Evolutionary conservation across 805 yeast species (phyloP), one percentile per base, ranked within the genome.

Genomic region (Candida caryicola): DNA sequence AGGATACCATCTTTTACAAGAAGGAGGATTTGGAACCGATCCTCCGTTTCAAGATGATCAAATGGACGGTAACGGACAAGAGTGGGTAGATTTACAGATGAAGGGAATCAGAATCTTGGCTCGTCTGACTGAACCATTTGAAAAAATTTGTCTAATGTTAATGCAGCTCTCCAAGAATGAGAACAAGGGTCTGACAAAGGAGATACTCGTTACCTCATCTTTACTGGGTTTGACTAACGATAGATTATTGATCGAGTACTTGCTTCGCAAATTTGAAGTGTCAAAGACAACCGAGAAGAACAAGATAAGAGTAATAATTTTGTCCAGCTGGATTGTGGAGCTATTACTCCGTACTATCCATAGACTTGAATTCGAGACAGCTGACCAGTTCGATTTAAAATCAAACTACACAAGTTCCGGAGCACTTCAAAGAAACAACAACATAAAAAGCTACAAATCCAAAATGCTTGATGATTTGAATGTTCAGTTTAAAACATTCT

Each of bases 251-350:
- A 43, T 64, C 10, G 69, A 59, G 36, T 69, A 66, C 36, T 47
- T 69, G n/a, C 37, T 54, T 21, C 53, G 50, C 4, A 68, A 66
- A 37, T 62, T 59, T 34, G 43, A 45, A 4, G 45, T 46, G 7
- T 53, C 59, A 4, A 57, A 55, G 36, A 45, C 40, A 4, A 34
- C 35, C 4, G 64, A 59, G 19, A 59, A 49, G 29, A 65, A 58
- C 36, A 54, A 47, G 21, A 54, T 65, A 12, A 51, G 57, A 38
- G 62, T 72, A 16, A 64, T 66, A 1, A 67, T 82, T 40, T 52
- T 85, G 12, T 74, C 81, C 9, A 72, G 81, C 45, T 83, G 89
- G 89, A 71, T 82, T 15, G 73, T 79, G 2, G 85, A 83, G 56
- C 50, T 79, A 7, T 74, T 65, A 45, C 62, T 81, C 47, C 73